These are phyloP conservation scores for Lachnellula hyalina DNA, from an alignment of 2,329 filamentous ascomycete species.

Conservation along the genomic window DNA sequence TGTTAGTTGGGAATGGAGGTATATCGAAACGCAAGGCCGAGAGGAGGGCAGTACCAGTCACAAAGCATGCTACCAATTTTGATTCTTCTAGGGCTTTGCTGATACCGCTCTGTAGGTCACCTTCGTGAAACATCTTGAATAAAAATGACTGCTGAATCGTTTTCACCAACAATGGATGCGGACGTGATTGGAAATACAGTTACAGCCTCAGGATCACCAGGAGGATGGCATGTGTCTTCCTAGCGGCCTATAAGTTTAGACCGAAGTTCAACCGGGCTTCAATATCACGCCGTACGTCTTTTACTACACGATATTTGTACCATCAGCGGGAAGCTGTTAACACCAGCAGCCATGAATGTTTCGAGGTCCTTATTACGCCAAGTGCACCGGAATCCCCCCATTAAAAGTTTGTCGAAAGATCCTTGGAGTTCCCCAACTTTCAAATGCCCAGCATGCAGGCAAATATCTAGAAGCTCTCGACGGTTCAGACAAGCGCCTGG, in stretches of 20 bases:
- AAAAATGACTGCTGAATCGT: neutral
- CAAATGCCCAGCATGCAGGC: constrained; percentile 23
- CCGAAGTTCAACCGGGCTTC: neutral
- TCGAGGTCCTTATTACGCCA: constrained; percentile 13
- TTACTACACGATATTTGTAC: neutral
- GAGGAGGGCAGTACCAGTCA: constrained; percentile 54
- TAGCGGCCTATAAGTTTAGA: neutral
- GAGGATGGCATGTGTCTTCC: neutral
- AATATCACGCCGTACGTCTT: neutral
- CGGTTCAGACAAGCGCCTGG: constrained; percentile 38
- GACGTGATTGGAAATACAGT: neutral
- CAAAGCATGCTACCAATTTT: constrained; percentile 80
- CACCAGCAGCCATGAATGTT: constrained; percentile 17
- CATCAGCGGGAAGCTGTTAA: neutral
- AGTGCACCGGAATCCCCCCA: constrained; percentile 3
- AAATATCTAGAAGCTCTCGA: constrained; percentile 22
- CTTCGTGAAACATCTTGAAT: constrained; percentile 70
- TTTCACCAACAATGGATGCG: neutral
- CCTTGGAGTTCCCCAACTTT: constrained; percentile 4
- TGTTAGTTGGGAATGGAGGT: neutral
- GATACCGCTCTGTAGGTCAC: constrained; percentile 77
- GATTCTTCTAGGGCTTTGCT: constrained; percentile 65
- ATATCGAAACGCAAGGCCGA: neutral
- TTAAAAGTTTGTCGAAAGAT: neutral
- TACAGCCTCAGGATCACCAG: neutral